Percentiles rank a stretch among this genome's conserved stretches.
phyloP scores from a whole-genome alignment of 805 yeast genomes.

The Yamadazyma insecticola region DNA sequence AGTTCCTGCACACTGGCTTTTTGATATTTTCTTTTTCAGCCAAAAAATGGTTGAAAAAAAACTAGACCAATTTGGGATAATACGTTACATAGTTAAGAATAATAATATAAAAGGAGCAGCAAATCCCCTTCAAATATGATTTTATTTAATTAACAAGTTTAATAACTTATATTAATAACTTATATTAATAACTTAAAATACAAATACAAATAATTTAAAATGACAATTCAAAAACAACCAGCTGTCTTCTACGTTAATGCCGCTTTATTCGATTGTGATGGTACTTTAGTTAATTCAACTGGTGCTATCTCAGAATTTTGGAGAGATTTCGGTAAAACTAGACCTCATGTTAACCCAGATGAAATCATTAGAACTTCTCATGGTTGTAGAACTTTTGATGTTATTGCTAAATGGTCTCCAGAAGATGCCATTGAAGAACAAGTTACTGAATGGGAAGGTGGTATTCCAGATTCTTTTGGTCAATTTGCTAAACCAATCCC shows the following conservation, averaged over 20 bases:
- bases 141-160: no score
- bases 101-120: no score
- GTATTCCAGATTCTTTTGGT: conserved; percentile 69
- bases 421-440: conserved; percentile 64
- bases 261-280: conserved; percentile 79
- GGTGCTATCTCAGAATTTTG: conserved; percentile 80
- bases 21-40: no score
- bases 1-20: no score
- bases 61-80: no score
- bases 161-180: no score
- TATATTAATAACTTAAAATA: no score
- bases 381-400: conserved; percentile 81
- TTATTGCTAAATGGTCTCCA: conserved; percentile 69
- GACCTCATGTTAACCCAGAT: conserved; percentile 65
- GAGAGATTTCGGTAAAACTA: conserved; percentile 64
- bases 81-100: no score
- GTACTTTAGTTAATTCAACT: conserved; percentile 80
- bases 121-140: no score
- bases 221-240: conserved; percentile 37
- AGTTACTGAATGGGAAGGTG: conserved; percentile 62
- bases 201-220: conserved; percentile 10
- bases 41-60: no score
- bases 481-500: conserved; percentile 69
- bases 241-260: conserved; percentile 41
- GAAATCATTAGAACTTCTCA: conserved; percentile 71